These are phyloP conservation scores for Torulaspora maleeae DNA, from an alignment of 805 yeast genomes.

Conservation along the genomic window DNA sequence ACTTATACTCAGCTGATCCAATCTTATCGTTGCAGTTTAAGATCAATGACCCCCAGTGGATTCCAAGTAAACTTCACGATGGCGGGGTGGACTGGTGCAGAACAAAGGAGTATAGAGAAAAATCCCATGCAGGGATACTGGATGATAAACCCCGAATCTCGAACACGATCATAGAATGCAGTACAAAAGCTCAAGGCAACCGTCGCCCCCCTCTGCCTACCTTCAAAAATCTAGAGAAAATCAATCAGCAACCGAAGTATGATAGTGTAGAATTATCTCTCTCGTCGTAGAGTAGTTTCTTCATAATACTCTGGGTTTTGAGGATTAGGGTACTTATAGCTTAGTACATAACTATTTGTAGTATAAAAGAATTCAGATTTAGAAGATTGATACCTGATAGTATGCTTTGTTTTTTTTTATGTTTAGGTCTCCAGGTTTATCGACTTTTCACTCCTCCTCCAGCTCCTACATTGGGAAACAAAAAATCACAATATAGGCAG, in stretches of 20 bases:
- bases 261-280: constrained; percentile 1
- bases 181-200: constrained; percentile 20
- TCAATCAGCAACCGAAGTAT: constrained; percentile 41
- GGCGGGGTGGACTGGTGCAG: constrained; percentile 23
- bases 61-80: constrained; percentile 12
- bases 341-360: no score
- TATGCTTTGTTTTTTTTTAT: no score
- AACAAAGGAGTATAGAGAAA: constrained; percentile 28
- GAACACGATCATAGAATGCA: constrained; percentile 34
- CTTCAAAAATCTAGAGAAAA: constrained; percentile 63
- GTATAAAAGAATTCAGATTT: no score
- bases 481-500: no score
- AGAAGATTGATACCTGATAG: no score
- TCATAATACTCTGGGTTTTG: no score
- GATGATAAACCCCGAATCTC: constrained; percentile 44
- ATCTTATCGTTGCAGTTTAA: constrained; percentile 30
- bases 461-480: no score
- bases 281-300: neutral
- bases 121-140: constrained; percentile 37
- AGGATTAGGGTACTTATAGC: no score
- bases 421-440: no score
- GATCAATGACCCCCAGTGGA: constrained; percentile 30
- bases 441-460: no score
- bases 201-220: constrained; percentile 44
- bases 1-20: constrained; percentile 21